Percentiles rank a stretch among this genome's conserved stretches.
phyloP scores from a whole-genome alignment of 495 filamentous ascomycete species.

The Thermothielavioides terrestris region DNA sequence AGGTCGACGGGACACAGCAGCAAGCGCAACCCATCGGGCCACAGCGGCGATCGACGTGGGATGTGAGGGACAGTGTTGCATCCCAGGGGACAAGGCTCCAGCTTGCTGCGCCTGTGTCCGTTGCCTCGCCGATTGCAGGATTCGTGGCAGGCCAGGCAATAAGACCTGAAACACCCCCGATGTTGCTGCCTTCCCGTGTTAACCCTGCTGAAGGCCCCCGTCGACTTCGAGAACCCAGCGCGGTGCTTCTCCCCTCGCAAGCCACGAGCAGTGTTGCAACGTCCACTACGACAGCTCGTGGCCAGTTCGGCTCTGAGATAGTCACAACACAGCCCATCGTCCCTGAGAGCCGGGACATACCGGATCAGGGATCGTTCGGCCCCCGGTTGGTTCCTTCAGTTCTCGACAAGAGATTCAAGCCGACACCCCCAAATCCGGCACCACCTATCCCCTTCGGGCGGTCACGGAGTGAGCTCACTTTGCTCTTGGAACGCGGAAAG shows the following conservation, averaged over 20 bases:
- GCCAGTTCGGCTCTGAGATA: conserved; percentile 29
- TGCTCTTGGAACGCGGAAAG: conserved; percentile 38
- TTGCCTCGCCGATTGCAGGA: conserved; percentile 17
- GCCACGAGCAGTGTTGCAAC: conserved; percentile 26
- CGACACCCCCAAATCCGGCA: conserved; percentile 29
- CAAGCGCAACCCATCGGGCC: not conserved
- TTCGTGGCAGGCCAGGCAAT: conserved; percentile 15
- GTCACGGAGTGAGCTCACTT: conserved; percentile 43
- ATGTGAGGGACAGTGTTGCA: conserved; percentile 10
- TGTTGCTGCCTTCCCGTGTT: conserved; percentile 26
- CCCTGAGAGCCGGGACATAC: conserved; percentile 15
- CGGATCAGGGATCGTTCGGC: conserved; percentile 16
- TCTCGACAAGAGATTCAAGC: conserved; percentile 28
- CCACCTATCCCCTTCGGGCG: conserved; percentile 33
- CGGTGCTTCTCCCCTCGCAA: conserved; percentile 9
- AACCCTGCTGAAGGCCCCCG: conserved; percentile 17
- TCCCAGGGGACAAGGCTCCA: not conserved
- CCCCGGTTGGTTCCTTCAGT: conserved; percentile 21
- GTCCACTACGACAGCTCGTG: conserved; percentile 28
- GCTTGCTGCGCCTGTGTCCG: too few relatives aligned
- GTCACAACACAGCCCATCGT: conserved; percentile 11
- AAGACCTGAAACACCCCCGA: conserved; percentile 12
- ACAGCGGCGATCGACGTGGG: conserved; percentile 13
- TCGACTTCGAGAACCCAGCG: not conserved
- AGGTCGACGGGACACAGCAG: conserved; percentile 6